Evolutionary conservation across 805 yeast genomes (phyloP).

Genomic region (Myxozyma geophila): DNA sequence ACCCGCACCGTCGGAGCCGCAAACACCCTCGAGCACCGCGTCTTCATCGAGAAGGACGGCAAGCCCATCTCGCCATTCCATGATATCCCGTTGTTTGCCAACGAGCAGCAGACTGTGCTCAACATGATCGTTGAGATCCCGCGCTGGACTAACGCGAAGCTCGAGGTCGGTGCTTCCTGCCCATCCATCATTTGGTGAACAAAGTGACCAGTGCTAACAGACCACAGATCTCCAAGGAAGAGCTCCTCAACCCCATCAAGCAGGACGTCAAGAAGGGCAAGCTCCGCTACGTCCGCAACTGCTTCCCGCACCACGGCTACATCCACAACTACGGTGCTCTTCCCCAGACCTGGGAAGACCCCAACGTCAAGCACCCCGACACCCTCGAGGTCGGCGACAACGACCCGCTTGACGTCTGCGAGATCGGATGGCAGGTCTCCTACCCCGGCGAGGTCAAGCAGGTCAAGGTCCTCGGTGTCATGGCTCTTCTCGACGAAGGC

Average conservation of each 20-base stretch:
- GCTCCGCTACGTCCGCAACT: slow-evolving; percentile 84
- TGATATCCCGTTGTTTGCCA: slow-evolving; percentile 89
- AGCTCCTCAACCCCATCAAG: slow-evolving; percentile 84
- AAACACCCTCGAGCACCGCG: slow-evolving; percentile 91
- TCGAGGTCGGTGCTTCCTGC: slow-evolving; percentile 53
- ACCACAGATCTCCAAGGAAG: slow-evolving; percentile 57
- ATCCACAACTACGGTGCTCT: slow-evolving; percentile 98
- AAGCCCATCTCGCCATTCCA: slow-evolving; percentile 96
- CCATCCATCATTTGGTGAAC: neutral
- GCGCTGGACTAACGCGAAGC: slow-evolving; percentile 97
- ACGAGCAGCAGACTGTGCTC: slow-evolving; percentile 83
- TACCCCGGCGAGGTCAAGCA: slow-evolving; percentile 74
- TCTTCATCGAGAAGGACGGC: slow-evolving; percentile 89
- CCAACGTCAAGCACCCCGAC: slow-evolving; percentile 56
- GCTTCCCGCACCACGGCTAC: slow-evolving; percentile 99
- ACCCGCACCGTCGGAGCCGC: slow-evolving; percentile 95
- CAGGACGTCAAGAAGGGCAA: slow-evolving; percentile 97
- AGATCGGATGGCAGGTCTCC: slow-evolving; percentile 69
- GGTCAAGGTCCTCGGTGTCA: slow-evolving; percentile 90
- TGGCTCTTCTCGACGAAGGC: slow-evolving; percentile 96
- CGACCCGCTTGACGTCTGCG: slow-evolving; percentile 94
- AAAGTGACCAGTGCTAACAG: neutral
- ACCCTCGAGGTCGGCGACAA: slow-evolving; percentile 77
- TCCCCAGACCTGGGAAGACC: slow-evolving; percentile 99
- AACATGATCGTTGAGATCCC: slow-evolving; percentile 97